Conservation (phyloP, 2,329 filamentous ascomycete species). For the Proliferodiscus dingleyae region DNA sequence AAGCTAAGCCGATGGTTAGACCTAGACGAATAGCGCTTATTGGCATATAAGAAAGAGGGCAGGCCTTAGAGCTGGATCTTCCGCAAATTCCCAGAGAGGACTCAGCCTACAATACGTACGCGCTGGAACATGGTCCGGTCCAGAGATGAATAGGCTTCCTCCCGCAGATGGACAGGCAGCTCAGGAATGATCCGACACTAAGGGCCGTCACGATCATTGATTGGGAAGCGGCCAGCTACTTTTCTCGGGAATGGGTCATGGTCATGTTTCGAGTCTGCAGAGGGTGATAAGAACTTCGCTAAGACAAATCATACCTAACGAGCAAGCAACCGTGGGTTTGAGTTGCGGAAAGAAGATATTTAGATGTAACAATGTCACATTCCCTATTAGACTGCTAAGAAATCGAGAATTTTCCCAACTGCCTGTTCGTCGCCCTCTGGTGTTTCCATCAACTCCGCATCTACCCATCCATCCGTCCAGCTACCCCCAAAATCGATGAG, state of each 20-base stretch:
- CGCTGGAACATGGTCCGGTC: constrained; percentile 10
- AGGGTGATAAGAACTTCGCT: too few species aligned
- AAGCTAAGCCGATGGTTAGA: constrained; percentile 9
- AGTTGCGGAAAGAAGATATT: too few species aligned
- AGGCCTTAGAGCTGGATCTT: constrained; percentile 18
- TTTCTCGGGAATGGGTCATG: too few species aligned
- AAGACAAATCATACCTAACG: too few species aligned
- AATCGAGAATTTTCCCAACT: constrained; percentile 10
- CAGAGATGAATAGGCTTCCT: constrained; percentile 7
- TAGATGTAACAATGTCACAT: too few species aligned
- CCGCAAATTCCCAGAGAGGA: constrained; percentile 9
- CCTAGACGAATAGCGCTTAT: constrained; percentile 17
- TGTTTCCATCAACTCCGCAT: constrained; percentile 18
- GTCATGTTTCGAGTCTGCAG: too few species aligned
- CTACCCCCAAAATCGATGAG: constrained; percentile 27
- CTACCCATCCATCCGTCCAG: constrained; percentile 23
- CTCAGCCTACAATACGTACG: constrained; percentile 6
- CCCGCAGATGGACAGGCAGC: not conserved
- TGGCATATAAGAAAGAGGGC: constrained; percentile 13
- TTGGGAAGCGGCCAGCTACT: too few species aligned
- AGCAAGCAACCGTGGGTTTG: too few species aligned
- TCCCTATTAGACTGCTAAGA: constrained; percentile 5
- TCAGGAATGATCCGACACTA: too few species aligned
- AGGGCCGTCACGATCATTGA: too few species aligned
- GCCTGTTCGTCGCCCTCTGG: constrained; percentile 18